phyloP scores from a whole-genome alignment of 2,329 filamentous ascomycete genomes.

The Ophiostoma perfectum region DNA sequence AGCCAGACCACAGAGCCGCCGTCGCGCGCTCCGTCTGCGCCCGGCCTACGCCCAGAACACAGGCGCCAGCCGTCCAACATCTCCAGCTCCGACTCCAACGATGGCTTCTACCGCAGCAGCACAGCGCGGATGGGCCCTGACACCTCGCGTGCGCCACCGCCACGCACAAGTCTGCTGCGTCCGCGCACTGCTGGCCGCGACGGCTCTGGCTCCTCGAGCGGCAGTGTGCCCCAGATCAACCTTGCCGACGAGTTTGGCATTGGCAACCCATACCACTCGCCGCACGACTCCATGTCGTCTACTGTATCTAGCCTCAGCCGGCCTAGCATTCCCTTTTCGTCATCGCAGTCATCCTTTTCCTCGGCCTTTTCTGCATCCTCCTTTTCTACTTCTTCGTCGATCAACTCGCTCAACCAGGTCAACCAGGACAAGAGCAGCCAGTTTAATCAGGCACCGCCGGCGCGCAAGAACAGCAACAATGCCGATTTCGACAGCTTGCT shows the following conservation, averaged over 20 bases:
- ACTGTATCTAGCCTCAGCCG: constrained; percentile 55
- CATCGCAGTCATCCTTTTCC: constrained; percentile 50
- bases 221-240: constrained; percentile 43
- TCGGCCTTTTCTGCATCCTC: constrained; percentile 26
- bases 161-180: constrained; percentile 45
- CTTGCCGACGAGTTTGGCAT: constrained; percentile 55
- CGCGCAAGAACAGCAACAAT: constrained; percentile 38
- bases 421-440: too few relatives aligned
- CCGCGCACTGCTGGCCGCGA: constrained; percentile 34
- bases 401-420: constrained; percentile 16
- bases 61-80: constrained; percentile 31
- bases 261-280: constrained; percentile 59
- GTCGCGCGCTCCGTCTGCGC: constrained; percentile 37
- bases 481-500: constrained; percentile 49
- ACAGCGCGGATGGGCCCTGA: constrained; percentile 39
- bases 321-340: constrained; percentile 54
- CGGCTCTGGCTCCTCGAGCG: constrained; percentile 2
- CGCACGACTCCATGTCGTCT: constrained; percentile 61
- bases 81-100: constrained; percentile 14
- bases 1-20: constrained; percentile 34
- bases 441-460: not conserved
- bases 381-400: not conserved
- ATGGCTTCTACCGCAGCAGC: constrained; percentile 2
- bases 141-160: constrained; percentile 49
- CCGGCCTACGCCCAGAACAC: constrained; percentile 40